Conservation (phyloP, 345 rosid species). For the Syzygium jambos region DNA sequence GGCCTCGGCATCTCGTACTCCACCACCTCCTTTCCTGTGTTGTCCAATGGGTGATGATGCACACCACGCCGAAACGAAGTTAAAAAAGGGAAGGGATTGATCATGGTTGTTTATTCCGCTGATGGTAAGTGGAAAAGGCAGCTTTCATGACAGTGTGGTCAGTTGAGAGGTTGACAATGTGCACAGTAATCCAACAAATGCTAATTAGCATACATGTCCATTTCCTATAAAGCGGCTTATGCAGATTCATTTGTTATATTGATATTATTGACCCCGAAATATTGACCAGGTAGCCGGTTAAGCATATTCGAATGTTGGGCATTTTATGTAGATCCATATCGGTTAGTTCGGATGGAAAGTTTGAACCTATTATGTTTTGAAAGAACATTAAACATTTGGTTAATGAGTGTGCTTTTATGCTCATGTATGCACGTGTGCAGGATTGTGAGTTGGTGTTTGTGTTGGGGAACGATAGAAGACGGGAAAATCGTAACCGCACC, state of each 20-base stretch:
- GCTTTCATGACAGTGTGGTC: neutral
- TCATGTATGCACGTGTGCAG: neutral
- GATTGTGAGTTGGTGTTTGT: neutral
- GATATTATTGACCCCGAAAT: neutral
- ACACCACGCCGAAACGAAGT: neutral
- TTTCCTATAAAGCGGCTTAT: neutral
- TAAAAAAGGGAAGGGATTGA: neutral
- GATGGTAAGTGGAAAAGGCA: neutral
- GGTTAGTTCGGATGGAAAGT: neutral
- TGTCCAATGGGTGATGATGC: neutral
- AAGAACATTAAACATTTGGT: neutral
- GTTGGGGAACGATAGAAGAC: too few species aligned
- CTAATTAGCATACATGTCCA: too few species aligned
- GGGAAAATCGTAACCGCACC: neutral
- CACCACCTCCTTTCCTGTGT: slow-evolving; percentile 60
- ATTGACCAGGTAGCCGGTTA: neutral
- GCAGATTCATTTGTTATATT: neutral
- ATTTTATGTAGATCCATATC: neutral
- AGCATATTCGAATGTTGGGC: neutral
- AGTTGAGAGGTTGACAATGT: neutral
- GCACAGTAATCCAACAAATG: too few species aligned
- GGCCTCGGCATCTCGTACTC: slow-evolving; percentile 91
- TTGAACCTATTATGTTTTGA: neutral
- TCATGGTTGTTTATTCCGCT: neutral
- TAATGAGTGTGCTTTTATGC: neutral